Conservation (phyloP, 345 rosid species). For the Eucalyptus curtisii region DNA sequence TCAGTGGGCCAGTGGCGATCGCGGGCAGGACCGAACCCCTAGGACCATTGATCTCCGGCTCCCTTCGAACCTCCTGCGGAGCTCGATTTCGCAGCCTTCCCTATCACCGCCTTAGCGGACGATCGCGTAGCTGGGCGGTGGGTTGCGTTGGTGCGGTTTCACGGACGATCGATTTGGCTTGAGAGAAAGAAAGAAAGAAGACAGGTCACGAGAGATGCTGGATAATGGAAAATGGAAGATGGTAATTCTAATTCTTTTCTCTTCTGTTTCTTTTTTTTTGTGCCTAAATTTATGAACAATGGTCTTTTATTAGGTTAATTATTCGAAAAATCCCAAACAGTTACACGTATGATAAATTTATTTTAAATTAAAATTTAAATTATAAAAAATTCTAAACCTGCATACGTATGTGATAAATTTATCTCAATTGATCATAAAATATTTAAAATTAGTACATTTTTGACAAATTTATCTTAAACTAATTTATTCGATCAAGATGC, state of each 20-base stretch:
- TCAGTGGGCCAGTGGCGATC: background rate
- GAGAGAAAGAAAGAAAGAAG: background rate
- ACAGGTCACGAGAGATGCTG: background rate
- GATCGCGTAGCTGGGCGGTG: background rate
- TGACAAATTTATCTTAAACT: no score
- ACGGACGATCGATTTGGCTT: background rate
- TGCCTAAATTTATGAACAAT: background rate
- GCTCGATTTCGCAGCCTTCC: background rate
- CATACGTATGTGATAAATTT: no score
- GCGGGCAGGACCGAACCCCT: background rate
- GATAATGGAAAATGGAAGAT: background rate
- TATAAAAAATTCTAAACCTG: accelerated
- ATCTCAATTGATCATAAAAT: accelerated
- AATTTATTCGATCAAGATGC: no score
- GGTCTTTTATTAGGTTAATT: no score
- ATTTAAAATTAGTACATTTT: no score
- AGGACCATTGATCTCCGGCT: background rate
- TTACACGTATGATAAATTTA: accelerated
- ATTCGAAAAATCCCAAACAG: accelerated
- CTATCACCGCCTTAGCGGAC: background rate
- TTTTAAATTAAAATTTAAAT: accelerated
- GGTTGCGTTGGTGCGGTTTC: background rate
- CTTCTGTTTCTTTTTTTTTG: no score
- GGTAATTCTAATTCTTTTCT: background rate
- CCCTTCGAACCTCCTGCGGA: background rate